Percentiles rank a stretch among this genome's conserved stretches.
Conservation (phyloP, 2,329 filamentous ascomycete species). For the Nothomitra cinnamomea region DNA sequence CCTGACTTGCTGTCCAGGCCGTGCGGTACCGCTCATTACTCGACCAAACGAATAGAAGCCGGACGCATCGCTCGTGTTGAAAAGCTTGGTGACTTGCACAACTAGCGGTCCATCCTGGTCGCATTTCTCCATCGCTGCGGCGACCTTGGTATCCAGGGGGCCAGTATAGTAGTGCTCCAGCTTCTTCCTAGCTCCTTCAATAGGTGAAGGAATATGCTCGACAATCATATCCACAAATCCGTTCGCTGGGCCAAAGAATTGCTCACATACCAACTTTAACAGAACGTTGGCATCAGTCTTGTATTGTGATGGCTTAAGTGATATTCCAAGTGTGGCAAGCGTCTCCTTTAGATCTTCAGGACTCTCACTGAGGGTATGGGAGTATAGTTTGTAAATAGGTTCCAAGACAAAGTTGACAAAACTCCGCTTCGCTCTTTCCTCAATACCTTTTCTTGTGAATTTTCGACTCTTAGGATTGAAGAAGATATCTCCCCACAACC, state of each 20-base stretch:
- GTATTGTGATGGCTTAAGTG: slow-evolving; percentile 81
- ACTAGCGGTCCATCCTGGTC: slow-evolving; percentile 81
- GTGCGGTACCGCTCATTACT: slow-evolving; percentile 81
- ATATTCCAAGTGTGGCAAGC: slow-evolving; percentile 62
- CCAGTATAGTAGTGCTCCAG: slow-evolving; percentile 86
- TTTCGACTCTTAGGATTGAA: slow-evolving; percentile 82
- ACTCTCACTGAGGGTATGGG: slow-evolving; percentile 82
- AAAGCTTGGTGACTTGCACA: slow-evolving; percentile 85
- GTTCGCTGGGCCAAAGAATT: slow-evolving; percentile 81
- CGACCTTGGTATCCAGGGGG: slow-evolving; percentile 66
- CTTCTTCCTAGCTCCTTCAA: slow-evolving; percentile 57
- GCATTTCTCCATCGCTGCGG: slow-evolving; percentile 62
- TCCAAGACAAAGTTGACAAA: slow-evolving; percentile 94
- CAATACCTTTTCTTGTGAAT: slow-evolving; percentile 74
- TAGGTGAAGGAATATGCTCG: slow-evolving; percentile 73
- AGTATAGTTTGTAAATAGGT: slow-evolving; percentile 94
- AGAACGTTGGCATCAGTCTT: slow-evolving; percentile 79
- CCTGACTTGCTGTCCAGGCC: slow-evolving; percentile 64
- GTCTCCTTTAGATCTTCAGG: slow-evolving; percentile 70
- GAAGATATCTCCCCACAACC: slow-evolving; percentile 93
- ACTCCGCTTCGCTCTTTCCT: slow-evolving; percentile 63
- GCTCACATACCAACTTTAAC: slow-evolving; percentile 75
- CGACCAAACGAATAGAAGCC: slow-evolving; percentile 80
- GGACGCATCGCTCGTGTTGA: slow-evolving; percentile 79
- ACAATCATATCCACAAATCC: slow-evolving; percentile 95